phyloP scores from a whole-genome alignment of 2,329 filamentous ascomycete genomes.

The Exophiala sideris region DNA sequence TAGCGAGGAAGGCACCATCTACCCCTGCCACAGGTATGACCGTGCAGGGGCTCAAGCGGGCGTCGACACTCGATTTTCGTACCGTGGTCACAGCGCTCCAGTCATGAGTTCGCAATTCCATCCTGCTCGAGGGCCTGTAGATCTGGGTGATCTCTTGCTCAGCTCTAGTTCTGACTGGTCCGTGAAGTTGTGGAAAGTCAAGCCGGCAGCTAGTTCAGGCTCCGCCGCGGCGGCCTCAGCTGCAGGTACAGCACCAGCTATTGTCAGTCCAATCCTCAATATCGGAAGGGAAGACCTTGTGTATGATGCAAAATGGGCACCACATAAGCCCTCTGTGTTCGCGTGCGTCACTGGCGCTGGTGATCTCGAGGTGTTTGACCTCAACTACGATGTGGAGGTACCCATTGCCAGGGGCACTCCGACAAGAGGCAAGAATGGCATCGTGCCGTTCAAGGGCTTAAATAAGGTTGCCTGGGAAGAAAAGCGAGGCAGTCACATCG shows the following conservation, averaged over 20 bases:
- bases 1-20: constrained; percentile 94
- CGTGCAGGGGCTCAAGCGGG: constrained; percentile 95
- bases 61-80: constrained; percentile 82
- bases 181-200: constrained; percentile 93
- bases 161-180: constrained; percentile 95
- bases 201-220: constrained; percentile 45
- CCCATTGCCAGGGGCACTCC: constrained; percentile 79
- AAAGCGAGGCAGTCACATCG: constrained; percentile 79
- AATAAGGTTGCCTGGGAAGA: constrained; percentile 96
- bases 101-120: constrained; percentile 97
- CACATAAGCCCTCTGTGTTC: constrained; percentile 89
- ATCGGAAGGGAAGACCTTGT: constrained; percentile 94
- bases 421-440: constrained; percentile 57
- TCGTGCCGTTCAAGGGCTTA: constrained; percentile 76
- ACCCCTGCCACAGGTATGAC: constrained; percentile 95
- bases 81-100: constrained; percentile 85
- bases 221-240: constrained; percentile 43
- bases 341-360: constrained; percentile 91
- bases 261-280: constrained; percentile 74
- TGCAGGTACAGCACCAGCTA: constrained; percentile 36
- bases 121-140: constrained; percentile 83
- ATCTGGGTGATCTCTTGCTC: constrained; percentile 88
- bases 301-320: constrained; percentile 94
- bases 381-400: constrained; percentile 88
- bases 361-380: constrained; percentile 90